These are phyloP conservation scores for Pythium dissimile DNA, from an alignment of 352 stramenopile genomes.

Conservation along the genomic window DNA sequence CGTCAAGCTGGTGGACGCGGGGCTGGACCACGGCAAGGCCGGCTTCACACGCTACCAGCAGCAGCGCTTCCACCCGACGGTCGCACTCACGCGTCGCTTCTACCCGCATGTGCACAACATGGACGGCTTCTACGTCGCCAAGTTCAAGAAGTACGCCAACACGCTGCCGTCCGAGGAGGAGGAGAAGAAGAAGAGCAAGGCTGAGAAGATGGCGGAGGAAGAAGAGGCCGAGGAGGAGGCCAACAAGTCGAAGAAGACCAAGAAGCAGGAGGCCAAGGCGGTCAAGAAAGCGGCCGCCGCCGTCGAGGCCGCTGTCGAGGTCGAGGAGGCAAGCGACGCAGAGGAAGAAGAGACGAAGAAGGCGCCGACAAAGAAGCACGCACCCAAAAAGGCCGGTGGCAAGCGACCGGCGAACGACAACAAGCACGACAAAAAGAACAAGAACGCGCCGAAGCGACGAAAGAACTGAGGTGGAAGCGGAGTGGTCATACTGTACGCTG, in stretches of 20 bases:
- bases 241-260: conserved; percentile 76
- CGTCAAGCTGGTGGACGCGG: conserved; percentile 97
- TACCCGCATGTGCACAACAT: conserved; percentile 99
- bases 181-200: conserved; percentile 71
- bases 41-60: conserved; percentile 94
- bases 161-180: conserved; percentile 72
- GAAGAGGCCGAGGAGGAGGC: conserved; percentile 72
- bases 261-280: conserved; percentile 74
- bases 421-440: conserved; percentile 34
- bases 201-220: conserved; percentile 48
- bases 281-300: conserved; percentile 69
- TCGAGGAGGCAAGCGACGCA: conserved; percentile 47
- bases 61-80: conserved; percentile 97
- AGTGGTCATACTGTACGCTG: too few species aligned
- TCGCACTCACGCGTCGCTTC: conserved; percentile 95
- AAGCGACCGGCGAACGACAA: conserved; percentile 27
- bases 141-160: conserved; percentile 99
- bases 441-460: conserved; percentile 21
- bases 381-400: conserved; percentile 22
- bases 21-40: conserved; percentile 95
- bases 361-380: conserved; percentile 45
- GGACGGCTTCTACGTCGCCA: conserved; percentile 99
- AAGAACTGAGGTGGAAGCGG: conserved; percentile 28
- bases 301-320: conserved; percentile 61
- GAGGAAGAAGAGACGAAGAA: conserved; percentile 46